These are phyloP conservation scores for Penicillium sp. DNA, from an alignment of 2,329 filamentous ascomycete species.

Conservation along the genomic window DNA sequence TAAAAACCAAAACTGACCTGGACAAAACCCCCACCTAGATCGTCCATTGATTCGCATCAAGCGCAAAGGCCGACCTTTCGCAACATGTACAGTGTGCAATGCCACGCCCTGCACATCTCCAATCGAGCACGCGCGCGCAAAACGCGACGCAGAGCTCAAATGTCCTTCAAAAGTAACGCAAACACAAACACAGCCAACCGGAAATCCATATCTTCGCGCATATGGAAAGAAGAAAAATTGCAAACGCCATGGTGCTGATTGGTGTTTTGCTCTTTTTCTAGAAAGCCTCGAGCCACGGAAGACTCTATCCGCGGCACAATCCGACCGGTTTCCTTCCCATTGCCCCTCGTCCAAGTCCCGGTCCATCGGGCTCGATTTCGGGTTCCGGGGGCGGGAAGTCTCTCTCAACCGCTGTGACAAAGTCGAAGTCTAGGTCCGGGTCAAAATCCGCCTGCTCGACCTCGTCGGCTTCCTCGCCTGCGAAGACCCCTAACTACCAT, in stretches of 20 bases:
- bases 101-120: conserved; percentile 86
- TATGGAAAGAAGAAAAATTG: conserved; percentile 15
- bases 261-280: conserved; percentile 21
- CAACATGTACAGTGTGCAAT: conserved; percentile 89
- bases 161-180: conserved; percentile 34
- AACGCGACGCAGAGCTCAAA: conserved; percentile 37
- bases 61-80: conserved; percentile 93
- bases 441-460: conserved; percentile 13
- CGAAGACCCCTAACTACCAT: not conserved
- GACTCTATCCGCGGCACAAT: conserved; percentile 23
- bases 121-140: conserved; percentile 74
- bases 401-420: not conserved
- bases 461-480: conserved; percentile 1
- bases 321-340: conserved; percentile 25
- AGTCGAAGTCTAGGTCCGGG: conserved; percentile 14
- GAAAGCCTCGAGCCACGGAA: conserved; percentile 24
- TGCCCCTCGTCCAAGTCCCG: conserved; percentile 15
- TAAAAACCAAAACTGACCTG: not conserved
- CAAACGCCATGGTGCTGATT: conserved; percentile 24
- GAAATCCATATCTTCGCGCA: conserved; percentile 17
- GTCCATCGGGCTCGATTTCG: not conserved
- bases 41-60: conserved; percentile 90
- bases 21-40: conserved; percentile 54
- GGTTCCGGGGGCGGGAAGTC: not conserved
- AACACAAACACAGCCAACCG: conserved; percentile 17